Evolutionary conservation across 768 basidiomycete species (phyloP), one percentile per base, ranked within the genome.

Genomic region (Gloeophyllum trabeum): DNA sequence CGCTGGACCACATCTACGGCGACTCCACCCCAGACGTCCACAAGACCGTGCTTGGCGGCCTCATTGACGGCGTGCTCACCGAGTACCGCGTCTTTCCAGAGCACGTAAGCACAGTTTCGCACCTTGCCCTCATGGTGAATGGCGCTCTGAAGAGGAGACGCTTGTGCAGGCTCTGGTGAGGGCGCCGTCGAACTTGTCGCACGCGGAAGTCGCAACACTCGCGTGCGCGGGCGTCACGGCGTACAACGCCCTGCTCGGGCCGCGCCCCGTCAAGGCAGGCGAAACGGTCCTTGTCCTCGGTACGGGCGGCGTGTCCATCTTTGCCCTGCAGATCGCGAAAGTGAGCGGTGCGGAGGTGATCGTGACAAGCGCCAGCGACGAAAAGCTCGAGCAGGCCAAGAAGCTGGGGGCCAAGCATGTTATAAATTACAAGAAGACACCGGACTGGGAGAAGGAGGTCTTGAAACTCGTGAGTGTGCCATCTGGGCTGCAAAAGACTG

Each of bases 151-250:
- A 70, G 1, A 64, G 76, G 45, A 76, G 75, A 47, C 63, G 67
- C 42, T 59, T 63, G 14, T 69, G 79, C 44, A 68, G 35, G 62
- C 65, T 0, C 58, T 81, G 26, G 67, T 81, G 24, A 46, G 52
- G 25, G 61, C 79, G 45, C 75, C 82, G 0, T 55, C 67, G n/a
- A 70, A 79, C 52, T 63, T 82, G n/a, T 70, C 67, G 2, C 79
- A 73, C 48, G 73, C 75, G 46, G 75, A 85, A 52, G 81, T 71
- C 0, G 74, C 81, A 1, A 78, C 78, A 18, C 60, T 84, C 4
- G 74, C 79, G 63, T 79, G 50, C 45, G 76, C 77, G 4, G 78
- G 69, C 3, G 49, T 82, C 42, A 83, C 79, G 0, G 77, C 81
- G 0, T 83, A 79, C 60, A 78, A 73, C 46, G 70, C 71, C 4